Conservation (phyloP, 441 rosid genomes). For the Monsonia emarginata region DNA sequence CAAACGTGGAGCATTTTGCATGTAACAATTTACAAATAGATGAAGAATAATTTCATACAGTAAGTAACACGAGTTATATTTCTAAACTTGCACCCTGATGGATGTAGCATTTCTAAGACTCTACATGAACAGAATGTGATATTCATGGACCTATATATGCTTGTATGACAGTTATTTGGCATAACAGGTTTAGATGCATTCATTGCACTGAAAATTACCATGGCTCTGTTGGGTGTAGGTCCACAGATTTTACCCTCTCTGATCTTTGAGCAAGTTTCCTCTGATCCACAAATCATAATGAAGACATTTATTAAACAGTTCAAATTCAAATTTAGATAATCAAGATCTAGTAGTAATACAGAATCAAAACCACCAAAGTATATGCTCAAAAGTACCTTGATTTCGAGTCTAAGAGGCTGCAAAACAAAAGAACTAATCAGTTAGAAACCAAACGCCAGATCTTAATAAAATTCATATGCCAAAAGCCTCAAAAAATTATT, state of each 20-base stretch:
- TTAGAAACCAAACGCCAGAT: constrained; percentile 19
- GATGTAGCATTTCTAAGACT: not conserved
- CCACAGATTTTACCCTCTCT: constrained; percentile 81
- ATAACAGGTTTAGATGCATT: not conserved
- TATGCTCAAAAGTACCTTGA: constrained; percentile 37
- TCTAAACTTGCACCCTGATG: not conserved
- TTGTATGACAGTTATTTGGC: not conserved
- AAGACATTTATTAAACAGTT: constrained; percentile 11
- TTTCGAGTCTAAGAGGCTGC: constrained; percentile 65
- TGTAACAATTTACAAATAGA: not conserved
- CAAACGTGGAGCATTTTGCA: not conserved
- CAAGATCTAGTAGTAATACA: constrained; percentile 7
- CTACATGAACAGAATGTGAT: not conserved
- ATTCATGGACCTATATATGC: not conserved
- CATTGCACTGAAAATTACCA: constrained; percentile 37
- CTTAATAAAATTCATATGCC: constrained; percentile 11
- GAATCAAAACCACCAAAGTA: constrained; percentile 5
- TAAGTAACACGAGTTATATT: not conserved
- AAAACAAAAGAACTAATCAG: constrained; percentile 18
- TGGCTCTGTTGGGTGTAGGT: constrained; percentile 82
- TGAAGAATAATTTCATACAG: not conserved
- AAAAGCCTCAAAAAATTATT: constrained; percentile 5
- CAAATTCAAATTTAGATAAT: not conserved
- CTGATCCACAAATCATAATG: constrained; percentile 31
- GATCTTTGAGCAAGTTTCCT: constrained; percentile 65